phyloP scores from a whole-genome alignment of 495 filamentous ascomycete species.

The Penicillium roqueforti region DNA sequence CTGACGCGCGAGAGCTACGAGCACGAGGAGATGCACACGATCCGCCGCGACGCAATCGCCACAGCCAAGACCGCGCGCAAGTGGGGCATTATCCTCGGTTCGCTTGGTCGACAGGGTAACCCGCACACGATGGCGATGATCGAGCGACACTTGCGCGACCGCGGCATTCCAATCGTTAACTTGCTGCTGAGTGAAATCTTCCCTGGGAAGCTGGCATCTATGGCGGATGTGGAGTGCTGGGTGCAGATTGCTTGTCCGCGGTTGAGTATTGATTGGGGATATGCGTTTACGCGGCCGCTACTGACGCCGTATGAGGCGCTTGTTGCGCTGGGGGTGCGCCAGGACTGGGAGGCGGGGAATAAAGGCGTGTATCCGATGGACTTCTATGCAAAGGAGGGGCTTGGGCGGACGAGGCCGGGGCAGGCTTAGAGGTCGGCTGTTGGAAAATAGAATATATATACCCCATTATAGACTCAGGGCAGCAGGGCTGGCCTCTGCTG shows the following conservation, averaged over 20 bases:
- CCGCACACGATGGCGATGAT: slow-evolving; percentile 86
- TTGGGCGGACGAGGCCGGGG: slow-evolving; percentile 69
- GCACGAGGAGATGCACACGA: slow-evolving; percentile 80
- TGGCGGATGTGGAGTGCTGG: slow-evolving; percentile 93
- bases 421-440: slow-evolving; percentile 16
- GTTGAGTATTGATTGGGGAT: slow-evolving; percentile 97
- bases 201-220: slow-evolving; percentile 86
- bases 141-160: slow-evolving; percentile 63
- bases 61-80: slow-evolving; percentile 70
- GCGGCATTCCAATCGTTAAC: slow-evolving; percentile 74
- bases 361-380: slow-evolving; percentile 93
- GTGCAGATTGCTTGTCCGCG: slow-evolving; percentile 95
- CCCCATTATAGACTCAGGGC: slow-evolving; percentile 17
- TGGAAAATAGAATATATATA: slow-evolving; percentile 13
- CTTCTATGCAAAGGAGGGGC: slow-evolving; percentile 88
- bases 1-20: slow-evolving; percentile 86
- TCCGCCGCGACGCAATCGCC: slow-evolving; percentile 72
- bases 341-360: slow-evolving; percentile 68
- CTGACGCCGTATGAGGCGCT: slow-evolving; percentile 94
- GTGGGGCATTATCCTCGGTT: slow-evolving; percentile 93
- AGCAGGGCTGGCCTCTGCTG: slow-evolving; percentile 17
- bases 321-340: slow-evolving; percentile 71
- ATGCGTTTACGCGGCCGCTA: slow-evolving; percentile 84
- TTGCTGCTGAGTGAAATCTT: slow-evolving; percentile 90
- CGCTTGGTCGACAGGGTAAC: slow-evolving; percentile 91